Conservation (phyloP, 805 yeast genomes). For the Jamesozyma jinghongensis region DNA sequence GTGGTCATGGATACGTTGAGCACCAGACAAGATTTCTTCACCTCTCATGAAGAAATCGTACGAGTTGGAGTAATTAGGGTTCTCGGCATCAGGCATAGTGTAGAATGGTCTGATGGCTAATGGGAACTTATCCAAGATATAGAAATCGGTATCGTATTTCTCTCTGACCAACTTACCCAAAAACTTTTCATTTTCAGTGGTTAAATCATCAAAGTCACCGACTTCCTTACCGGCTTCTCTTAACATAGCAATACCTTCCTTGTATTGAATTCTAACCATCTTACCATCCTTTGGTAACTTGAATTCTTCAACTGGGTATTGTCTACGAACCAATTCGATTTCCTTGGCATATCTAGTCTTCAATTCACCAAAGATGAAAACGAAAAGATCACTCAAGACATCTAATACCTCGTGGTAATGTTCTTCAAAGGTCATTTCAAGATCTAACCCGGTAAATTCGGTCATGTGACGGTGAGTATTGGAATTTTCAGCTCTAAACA, state of each 20-base stretch:
- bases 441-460: slow-evolving; percentile 93
- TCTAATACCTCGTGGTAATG: slow-evolving; percentile 89
- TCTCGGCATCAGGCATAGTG: slow-evolving; percentile 96
- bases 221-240: slow-evolving; percentile 71
- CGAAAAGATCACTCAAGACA: slow-evolving; percentile 59
- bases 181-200: slow-evolving; percentile 90
- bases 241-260: slow-evolving; percentile 82
- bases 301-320: slow-evolving; percentile 97
- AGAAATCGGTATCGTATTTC: slow-evolving; percentile 94
- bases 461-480: slow-evolving; percentile 99
- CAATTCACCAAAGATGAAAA: slow-evolving; percentile 80
- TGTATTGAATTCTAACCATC: slow-evolving; percentile 82
- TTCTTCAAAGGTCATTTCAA: slow-evolving; percentile 97
- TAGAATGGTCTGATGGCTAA: slow-evolving; percentile 94
- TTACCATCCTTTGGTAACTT: slow-evolving; percentile 87
- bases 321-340: slow-evolving; percentile 82
- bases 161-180: slow-evolving; percentile 88
- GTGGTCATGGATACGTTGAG: slow-evolving; percentile 97
- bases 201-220: slow-evolving; percentile 74
- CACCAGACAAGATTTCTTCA: slow-evolving; percentile 98
- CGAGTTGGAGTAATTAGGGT: slow-evolving; percentile 90
- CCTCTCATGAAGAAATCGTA: slow-evolving; percentile 99
- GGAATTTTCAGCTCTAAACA: slow-evolving; percentile 98
- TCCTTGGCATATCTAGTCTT: slow-evolving; percentile 71
- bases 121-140: slow-evolving; percentile 97